These are phyloP conservation scores for Tuber aestivum DNA, from an alignment of 495 filamentous ascomycete genomes.

Conservation along the genomic window DNA sequence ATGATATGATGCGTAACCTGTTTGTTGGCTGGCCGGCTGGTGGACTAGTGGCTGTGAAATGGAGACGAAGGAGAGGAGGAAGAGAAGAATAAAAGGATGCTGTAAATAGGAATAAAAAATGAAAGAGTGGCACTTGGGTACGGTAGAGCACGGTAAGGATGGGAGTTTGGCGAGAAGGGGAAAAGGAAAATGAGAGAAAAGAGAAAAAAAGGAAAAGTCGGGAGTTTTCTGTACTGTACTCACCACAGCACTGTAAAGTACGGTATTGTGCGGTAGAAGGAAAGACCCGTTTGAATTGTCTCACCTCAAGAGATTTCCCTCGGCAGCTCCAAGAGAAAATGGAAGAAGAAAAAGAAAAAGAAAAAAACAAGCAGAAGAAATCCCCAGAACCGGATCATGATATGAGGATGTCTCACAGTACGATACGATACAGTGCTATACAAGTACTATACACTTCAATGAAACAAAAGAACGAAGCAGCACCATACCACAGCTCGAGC, in stretches of 20 bases:
- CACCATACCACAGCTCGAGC: background rate
- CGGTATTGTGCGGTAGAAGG: background rate
- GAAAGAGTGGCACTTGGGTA: background rate
- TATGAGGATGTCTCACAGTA: background rate
- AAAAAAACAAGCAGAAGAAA: background rate
- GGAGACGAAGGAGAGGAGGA: background rate
- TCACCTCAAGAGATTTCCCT: background rate
- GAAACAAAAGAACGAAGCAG: background rate
- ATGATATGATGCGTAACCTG: background rate
- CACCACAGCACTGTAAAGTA: background rate
- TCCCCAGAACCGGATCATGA: background rate
- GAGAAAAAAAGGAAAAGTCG: conserved; percentile 11
- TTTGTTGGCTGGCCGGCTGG: background rate
- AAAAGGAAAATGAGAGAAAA: conserved; percentile 3
- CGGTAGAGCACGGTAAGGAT: background rate
- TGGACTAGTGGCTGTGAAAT: background rate
- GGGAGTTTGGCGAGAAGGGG: conserved; percentile 7
- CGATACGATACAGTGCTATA: background rate
- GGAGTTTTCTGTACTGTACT: background rate
- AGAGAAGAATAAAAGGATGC: background rate
- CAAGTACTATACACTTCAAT: background rate
- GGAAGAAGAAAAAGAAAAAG: background rate
- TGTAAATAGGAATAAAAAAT: background rate
- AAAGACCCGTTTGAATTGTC: background rate
- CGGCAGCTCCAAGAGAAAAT: background rate